Evolutionary conservation across 1,284 basidiomycete genomes (phyloP), one percentile per base, ranked within the genome.

Genomic region (Flammula alnicola): DNA sequence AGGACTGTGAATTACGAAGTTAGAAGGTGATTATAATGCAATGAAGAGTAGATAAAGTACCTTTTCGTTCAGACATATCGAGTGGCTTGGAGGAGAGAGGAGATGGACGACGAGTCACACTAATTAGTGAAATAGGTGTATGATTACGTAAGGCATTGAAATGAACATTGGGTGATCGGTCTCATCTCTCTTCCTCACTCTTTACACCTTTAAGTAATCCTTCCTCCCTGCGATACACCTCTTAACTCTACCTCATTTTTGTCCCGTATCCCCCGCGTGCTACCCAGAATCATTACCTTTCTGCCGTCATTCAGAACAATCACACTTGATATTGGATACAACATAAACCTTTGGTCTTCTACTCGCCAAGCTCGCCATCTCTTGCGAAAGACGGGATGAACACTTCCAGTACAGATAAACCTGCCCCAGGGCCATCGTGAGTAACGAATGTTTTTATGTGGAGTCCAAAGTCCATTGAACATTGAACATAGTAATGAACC

Each of bases 31-130:
- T 27, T n/a, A n/a, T n/a, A n/a, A n/a, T 37, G 16, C 4, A 12
- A 40, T 25, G 19, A 6, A 32, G 3, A 20, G n/a, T 14, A 29
- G 25, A 44, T 17, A 4, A 25, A 72, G 12, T 49, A 83, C 87
- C 88, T 81, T 91, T 95, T 61, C 92, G 89, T 73, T 95, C 92
- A 55, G 92, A 90, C 92, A 95, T 95, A 67, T 66, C 77, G 61
- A 55, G 38, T 50, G 19, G 50, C n/a, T n/a, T 43, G 38, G 42
- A 31, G 36, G 29, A 29, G 39, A 23, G 45, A 20, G 7, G 31
- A 39, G 45, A 16, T 27, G 33, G 42, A 44, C 25, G 41, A 40
- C 25, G 37, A 23, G 44, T 23, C 27, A 37, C 30, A 41, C 44
- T 55, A 56, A 57, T 58, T 54, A 56, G 54, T 43, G 44, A 16